Percentiles rank a stretch among this genome's conserved stretches.
These are phyloP conservation scores for Ceriops tagal DNA, from an alignment of 345 rosid species.

Conservation along the genomic window DNA sequence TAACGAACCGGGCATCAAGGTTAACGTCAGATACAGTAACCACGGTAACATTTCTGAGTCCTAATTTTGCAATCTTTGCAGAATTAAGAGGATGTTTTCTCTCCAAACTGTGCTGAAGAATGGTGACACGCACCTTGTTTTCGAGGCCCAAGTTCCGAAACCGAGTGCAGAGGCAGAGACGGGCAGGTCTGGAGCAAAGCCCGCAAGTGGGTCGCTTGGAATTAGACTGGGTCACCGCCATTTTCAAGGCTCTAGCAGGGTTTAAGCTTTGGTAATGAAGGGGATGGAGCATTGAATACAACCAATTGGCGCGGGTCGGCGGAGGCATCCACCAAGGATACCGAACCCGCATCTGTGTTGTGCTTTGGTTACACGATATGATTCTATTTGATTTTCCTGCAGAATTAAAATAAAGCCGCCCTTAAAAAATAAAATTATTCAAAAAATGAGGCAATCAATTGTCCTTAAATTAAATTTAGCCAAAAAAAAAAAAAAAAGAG, in stretches of 20 bases:
- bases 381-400: too few species aligned
- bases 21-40: conserved; percentile 60
- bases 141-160: conserved; percentile 46
- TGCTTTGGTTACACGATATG: neutral
- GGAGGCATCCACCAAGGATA: neutral
- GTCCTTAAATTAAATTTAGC: too few species aligned
- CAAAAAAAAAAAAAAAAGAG: too few species aligned
- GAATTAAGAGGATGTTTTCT: conserved; percentile 77
- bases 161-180: conserved; percentile 64
- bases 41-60: conserved; percentile 55
- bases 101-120: conserved; percentile 80
- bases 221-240: conserved; percentile 36
- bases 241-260: conserved; percentile 31
- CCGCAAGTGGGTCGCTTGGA: conserved; percentile 65
- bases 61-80: conserved; percentile 63
- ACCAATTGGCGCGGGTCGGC: conserved; percentile 5
- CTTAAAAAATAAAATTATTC: too few species aligned
- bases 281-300: conserved; percentile 13
- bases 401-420: too few species aligned
- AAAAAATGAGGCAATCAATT: too few species aligned
- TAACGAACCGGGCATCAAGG: conserved; percentile 46
- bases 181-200: conserved; percentile 57
- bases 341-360: conserved; percentile 25
- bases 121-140: conserved; percentile 61
- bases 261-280: neutral